Percentiles rank a stretch among this genome's conserved stretches.
Evolutionary conservation across 2,329 filamentous ascomycete genomes (phyloP).

Genomic region (Fusarium virguliforme): DNA sequence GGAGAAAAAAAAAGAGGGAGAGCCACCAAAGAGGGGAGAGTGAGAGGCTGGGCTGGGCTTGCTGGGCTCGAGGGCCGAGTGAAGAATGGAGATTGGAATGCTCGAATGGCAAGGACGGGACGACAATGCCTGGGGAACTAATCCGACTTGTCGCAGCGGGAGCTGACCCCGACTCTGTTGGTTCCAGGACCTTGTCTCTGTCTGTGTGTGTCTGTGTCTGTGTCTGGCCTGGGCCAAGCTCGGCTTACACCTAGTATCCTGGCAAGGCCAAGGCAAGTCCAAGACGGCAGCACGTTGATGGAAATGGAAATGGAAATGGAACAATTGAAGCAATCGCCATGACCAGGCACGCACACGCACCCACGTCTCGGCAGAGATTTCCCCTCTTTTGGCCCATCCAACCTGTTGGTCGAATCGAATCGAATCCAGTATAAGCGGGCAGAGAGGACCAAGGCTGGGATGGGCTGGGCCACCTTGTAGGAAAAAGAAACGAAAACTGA

Average conservation of each 20-base stretch:
- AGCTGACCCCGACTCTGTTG: constrained; percentile 5
- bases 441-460: constrained; percentile 17
- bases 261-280: constrained; percentile 9
- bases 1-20: constrained; percentile 23
- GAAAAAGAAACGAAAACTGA: constrained; percentile 38
- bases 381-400: not conserved
- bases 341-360: constrained; percentile 5
- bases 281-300: not conserved
- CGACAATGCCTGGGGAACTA: constrained; percentile 8
- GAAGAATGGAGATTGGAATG: constrained; percentile 45
- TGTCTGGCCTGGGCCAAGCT: not conserved
- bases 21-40: constrained; percentile 26
- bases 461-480: not conserved
- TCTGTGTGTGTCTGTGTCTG: not conserved
- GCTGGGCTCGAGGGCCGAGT: constrained; percentile 36
- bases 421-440: constrained; percentile 27
- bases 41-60: constrained; percentile 2
- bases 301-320: not conserved
- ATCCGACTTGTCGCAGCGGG: constrained; percentile 11
- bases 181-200: constrained; percentile 10
- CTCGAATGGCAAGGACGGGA: constrained; percentile 27
- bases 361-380: constrained; percentile 2
- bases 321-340: constrained; percentile 5
- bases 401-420: not conserved
- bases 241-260: constrained; percentile 5